A percentile compares a stretch with the other conserved stretches of the same genome.
These are phyloP conservation scores for Epichloe scottii DNA, from an alignment of 2,329 filamentous ascomycete species.

Conservation along the genomic window DNA sequence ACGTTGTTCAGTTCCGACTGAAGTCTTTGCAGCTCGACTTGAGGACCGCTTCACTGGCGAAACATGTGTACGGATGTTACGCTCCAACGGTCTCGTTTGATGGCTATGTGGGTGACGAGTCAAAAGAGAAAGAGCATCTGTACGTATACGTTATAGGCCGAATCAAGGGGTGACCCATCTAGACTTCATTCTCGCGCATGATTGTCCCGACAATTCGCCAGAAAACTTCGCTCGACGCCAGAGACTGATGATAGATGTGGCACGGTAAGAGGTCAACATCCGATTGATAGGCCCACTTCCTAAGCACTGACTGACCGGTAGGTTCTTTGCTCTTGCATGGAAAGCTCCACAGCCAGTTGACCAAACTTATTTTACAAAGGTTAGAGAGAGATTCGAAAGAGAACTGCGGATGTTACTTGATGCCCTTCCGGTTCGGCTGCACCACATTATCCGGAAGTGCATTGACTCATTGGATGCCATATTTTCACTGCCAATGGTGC, in stretches of 20 bases:
- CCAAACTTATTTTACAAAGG: slow-evolving; percentile 12
- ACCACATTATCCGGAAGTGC: slow-evolving; percentile 17
- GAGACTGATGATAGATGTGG: background rate
- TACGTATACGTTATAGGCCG: background rate
- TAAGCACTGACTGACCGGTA: slow-evolving; percentile 8
- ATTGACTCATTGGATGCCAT: slow-evolving; percentile 19
- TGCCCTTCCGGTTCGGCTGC: slow-evolving; percentile 23
- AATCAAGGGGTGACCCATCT: background rate
- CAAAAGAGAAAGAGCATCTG: background rate
- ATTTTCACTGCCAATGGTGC: slow-evolving; percentile 26
- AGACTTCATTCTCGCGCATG: background rate
- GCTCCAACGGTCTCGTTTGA: slow-evolving; percentile 11
- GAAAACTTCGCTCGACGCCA: background rate
- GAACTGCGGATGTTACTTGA: slow-evolving; percentile 21
- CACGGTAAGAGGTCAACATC: slow-evolving; percentile 2
- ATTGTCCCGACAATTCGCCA: background rate
- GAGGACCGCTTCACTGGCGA: background rate
- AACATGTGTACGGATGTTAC: slow-evolving; percentile 11
- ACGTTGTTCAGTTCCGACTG: slow-evolving; percentile 6
- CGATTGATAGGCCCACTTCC: background rate
- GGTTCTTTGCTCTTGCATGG: slow-evolving; percentile 28
- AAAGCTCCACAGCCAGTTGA: slow-evolving; percentile 19
- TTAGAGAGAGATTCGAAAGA: slow-evolving; percentile 15
- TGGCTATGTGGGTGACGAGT: background rate
- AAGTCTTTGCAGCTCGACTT: slow-evolving; percentile 2